Percentiles rank a stretch among this genome's conserved stretches.
phyloP scores from a whole-genome alignment of 129 eudicot species.

The Centella asiatica region DNA sequence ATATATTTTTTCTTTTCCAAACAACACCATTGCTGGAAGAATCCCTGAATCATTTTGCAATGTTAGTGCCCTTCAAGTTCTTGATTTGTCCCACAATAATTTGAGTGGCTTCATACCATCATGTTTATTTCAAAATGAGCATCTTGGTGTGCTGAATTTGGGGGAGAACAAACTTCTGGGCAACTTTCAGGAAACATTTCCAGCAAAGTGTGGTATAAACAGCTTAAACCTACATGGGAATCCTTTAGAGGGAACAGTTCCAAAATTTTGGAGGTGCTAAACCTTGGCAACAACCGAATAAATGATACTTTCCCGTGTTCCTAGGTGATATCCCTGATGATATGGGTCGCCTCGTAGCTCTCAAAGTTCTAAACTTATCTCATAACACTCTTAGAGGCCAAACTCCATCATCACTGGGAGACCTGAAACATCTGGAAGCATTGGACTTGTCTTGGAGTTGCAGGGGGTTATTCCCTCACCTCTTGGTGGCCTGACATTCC shows the following conservation, averaged over 20 bases:
- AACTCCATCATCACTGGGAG: no score
- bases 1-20: constrained; percentile 43
- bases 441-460: constrained; percentile 17
- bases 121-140: constrained; percentile 10
- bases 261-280: constrained; percentile 17
- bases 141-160: constrained; percentile 15
- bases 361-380: no score
- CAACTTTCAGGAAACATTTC: constrained; percentile 5
- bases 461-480: constrained; percentile 14
- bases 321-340: no score
- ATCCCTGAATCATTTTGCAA: constrained; percentile 45
- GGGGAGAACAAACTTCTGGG: constrained; percentile 14
- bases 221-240: constrained; percentile 16
- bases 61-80: constrained; percentile 25
- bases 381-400: no score
- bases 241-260: constrained; percentile 10
- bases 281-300: constrained; percentile 15
- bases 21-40: constrained; percentile 31
- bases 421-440: constrained; percentile 14
- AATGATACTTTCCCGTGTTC: constrained; percentile 18
- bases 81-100: constrained; percentile 27
- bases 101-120: constrained; percentile 22
- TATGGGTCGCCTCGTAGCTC: no score
- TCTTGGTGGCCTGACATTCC: constrained; percentile 13
- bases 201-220: constrained; percentile 2